Evolutionary conservation across 768 basidiomycete species (phyloP), one percentile per base, ranked within the genome.

Genomic region (Leucosporidium yakuticum): DNA sequence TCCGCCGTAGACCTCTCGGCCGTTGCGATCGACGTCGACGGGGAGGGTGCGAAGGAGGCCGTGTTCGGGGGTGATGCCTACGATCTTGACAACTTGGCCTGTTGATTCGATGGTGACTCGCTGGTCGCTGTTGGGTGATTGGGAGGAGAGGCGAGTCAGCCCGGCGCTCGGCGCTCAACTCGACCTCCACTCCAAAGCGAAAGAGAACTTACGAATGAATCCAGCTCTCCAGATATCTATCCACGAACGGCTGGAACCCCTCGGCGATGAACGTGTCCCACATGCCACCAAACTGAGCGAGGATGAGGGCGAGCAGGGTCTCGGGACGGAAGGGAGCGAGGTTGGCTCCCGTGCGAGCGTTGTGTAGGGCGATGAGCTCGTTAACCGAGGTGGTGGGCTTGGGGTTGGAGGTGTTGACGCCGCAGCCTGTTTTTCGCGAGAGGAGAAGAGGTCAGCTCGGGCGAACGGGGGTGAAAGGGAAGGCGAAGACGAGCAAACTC

Each of bases 1-100:
- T 64, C 80, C 60, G 48, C 65, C 36, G 47, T 53, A 73, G 55
- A 74, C 50, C 76, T 72, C 67, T 71, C 53, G 32, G 68, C 59
- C 77, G 76, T 47, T 14, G 21, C 54, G 29, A 51, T 69, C 79
- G 25, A 68, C 48, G 36, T 75, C 56, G 73, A 88, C 86, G 3
- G 86, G 86, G 47, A 89, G 77, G 12, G 94, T 96, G 60, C 91
- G 84, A 65, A 99, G 80, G 39, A 97, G 80, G 0, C 96, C 95
- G 75, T 94, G 83, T 69, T 97, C 91, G 4, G 84, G 81, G 1
- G 94, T 94, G 75, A 99, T 90, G 15, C 91, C 88, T 3, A 84
- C 80, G 66, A 98, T 91, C 31, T 89, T 86, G 27, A 91, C 90
- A 6, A 77, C 77, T 29, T 81, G 93, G 1, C 79, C 83, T 1